Evolutionary conservation across 2,329 filamentous ascomycete species (phyloP).

Genomic region (Lachnellula occidentalis): DNA sequence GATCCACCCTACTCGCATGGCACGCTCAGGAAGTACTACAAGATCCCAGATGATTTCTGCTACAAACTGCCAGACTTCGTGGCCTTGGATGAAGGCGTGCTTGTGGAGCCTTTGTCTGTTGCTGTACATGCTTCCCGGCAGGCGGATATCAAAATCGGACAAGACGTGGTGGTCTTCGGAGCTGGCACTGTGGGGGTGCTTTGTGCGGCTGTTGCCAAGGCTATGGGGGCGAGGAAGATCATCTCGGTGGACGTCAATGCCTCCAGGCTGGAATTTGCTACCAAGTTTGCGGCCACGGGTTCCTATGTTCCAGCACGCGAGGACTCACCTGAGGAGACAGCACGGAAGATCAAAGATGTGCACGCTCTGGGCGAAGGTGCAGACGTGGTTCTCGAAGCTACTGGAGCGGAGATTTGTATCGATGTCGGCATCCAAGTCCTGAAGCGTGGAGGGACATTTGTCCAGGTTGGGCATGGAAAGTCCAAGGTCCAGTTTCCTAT

Average conservation of each 20-base stretch:
- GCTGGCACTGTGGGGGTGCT: conserved; percentile 46
- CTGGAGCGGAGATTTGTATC: conserved; percentile 42
- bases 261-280: conserved; percentile 38
- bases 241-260: conserved; percentile 42
- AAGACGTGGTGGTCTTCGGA: conserved; percentile 43
- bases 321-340: conserved; percentile 35
- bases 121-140: conserved; percentile 42
- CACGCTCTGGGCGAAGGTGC: conserved; percentile 40
- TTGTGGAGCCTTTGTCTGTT: conserved; percentile 48
- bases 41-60: conserved; percentile 41
- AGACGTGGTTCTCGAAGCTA: conserved; percentile 46
- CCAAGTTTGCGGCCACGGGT: conserved; percentile 27
- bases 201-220: conserved; percentile 41
- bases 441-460: conserved; percentile 43
- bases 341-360: conserved; percentile 34
- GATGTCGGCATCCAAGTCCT: conserved; percentile 40
- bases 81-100: conserved; percentile 44
- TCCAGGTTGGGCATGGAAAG: conserved; percentile 40
- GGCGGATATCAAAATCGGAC: conserved; percentile 35
- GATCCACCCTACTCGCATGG: conserved; percentile 43
- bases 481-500: conserved; percentile 44
- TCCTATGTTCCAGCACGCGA: conserved; percentile 20
- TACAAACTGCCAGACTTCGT: conserved; percentile 42
- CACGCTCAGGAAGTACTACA: conserved; percentile 45
- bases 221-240: conserved; percentile 40